Evolutionary conservation across 352 stramenopile species (phyloP).

Genomic region (Phytophthora hybrid): DNA sequence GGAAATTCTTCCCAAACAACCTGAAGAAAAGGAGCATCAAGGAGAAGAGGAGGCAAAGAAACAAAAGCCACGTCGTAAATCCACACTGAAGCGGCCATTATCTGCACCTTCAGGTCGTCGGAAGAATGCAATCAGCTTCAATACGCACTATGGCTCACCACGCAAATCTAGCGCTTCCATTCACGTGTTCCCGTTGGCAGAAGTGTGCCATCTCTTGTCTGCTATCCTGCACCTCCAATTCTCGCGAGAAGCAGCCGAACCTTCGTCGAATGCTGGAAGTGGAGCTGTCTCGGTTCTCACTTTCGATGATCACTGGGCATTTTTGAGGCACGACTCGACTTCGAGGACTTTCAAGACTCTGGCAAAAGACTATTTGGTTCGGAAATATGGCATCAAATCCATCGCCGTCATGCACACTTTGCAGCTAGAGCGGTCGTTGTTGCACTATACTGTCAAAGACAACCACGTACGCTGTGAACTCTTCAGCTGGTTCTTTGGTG

Average conservation of each 20-base stretch:
- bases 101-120: slow-evolving; percentile 38
- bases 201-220: slow-evolving; percentile 71
- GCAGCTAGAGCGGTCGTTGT: slow-evolving; percentile 75
- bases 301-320: slow-evolving; percentile 48
- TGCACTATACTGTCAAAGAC: slow-evolving; percentile 57
- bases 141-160: slow-evolving; percentile 37
- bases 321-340: slow-evolving; percentile 36
- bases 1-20: neutral
- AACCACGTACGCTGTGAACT: slow-evolving; percentile 65
- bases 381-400: slow-evolving; percentile 82
- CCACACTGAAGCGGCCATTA: slow-evolving; percentile 39
- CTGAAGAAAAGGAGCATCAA: slow-evolving; percentile 7
- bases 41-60: slow-evolving; percentile 29
- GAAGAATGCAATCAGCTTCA: slow-evolving; percentile 62
- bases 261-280: neutral
- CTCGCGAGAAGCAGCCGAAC: slow-evolving; percentile 50
- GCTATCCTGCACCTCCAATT: slow-evolving; percentile 74
- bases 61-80: slow-evolving; percentile 38
- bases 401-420: slow-evolving; percentile 75
- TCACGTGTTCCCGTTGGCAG: slow-evolving; percentile 60
- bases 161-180: slow-evolving; percentile 45
- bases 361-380: slow-evolving; percentile 64
- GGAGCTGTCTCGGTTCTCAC: slow-evolving; percentile 31
- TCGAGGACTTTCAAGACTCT: slow-evolving; percentile 61
- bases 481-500: slow-evolving; percentile 75